Percentiles rank a stretch among this genome's conserved stretches.
Conservation (phyloP, 1,284 basidiomycete species). For the Malassezia slooffiae region DNA sequence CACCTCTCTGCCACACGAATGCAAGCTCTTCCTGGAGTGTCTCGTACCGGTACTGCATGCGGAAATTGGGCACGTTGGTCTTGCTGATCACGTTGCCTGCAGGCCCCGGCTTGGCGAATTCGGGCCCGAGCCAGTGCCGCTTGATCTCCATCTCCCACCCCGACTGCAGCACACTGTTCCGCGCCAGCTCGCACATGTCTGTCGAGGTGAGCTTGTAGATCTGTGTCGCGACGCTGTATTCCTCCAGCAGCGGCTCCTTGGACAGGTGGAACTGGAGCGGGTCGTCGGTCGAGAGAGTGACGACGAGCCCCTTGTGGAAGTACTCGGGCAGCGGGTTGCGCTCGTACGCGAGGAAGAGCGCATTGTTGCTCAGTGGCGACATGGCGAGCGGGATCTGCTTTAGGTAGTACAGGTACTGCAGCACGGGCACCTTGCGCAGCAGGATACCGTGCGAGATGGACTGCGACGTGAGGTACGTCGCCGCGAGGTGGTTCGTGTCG, state of each 20-base stretch:
- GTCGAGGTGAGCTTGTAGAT: conserved; percentile 44
- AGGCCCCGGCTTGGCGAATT: conserved; percentile 62
- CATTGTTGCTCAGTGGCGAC: conserved; percentile 96
- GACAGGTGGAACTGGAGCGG: conserved; percentile 52
- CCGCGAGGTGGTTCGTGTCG: conserved; percentile 91
- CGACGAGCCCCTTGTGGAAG: conserved; percentile 90
- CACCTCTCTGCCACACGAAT: conserved; percentile 9
- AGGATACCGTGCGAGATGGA: conserved; percentile 98
- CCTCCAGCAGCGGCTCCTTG: conserved; percentile 78
- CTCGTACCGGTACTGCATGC: conserved; percentile 14
- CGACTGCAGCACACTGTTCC: conserved; percentile 89
- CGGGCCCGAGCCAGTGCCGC: conserved; percentile 65
- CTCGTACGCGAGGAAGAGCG: conserved; percentile 91
- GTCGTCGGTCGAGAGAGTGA: conserved; percentile 91
- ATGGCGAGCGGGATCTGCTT: conserved; percentile 60
- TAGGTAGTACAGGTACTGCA: conserved; percentile 62
- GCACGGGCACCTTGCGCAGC: conserved; percentile 86
- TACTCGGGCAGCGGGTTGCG: conserved; percentile 94
- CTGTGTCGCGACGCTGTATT: conserved; percentile 86
- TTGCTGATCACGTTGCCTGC: conserved; percentile 37
- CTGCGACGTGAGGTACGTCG: conserved; percentile 88
- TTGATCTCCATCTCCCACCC: conserved; percentile 99
- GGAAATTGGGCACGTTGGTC: conserved; percentile 70
- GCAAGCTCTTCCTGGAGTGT: conserved; percentile 13
- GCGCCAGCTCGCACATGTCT: conserved; percentile 71